A percentile compares a stretch with the other conserved stretches of the same genome.
Evolutionary conservation across 495 filamentous ascomycete genomes (phyloP).

Genomic region (Penicillium psychrofluorescens): DNA sequence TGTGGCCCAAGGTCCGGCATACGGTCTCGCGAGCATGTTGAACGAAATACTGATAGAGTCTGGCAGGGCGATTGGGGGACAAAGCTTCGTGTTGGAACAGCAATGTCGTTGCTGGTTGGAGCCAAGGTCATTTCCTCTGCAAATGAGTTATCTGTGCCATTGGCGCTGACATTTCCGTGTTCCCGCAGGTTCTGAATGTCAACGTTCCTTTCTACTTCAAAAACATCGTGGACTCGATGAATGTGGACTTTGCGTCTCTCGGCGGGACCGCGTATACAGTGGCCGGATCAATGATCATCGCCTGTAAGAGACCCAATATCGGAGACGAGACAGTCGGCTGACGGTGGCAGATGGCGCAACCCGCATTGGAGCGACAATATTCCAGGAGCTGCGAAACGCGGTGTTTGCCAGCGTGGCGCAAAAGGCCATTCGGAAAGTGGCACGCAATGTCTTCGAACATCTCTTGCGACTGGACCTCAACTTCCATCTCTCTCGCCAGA

Average conservation of each 20-base stretch:
- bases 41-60: constrained; percentile 1
- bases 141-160: too few relatives aligned
- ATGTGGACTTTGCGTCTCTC: constrained; percentile 76
- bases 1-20: constrained; percentile 79
- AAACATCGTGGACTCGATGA: constrained; percentile 93
- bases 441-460: constrained; percentile 87
- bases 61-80: constrained; percentile 65
- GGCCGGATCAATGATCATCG: constrained; percentile 86
- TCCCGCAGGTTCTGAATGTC: constrained; percentile 72
- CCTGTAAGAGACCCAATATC: constrained; percentile 44
- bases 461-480: constrained; percentile 80
- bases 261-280: constrained; percentile 84
- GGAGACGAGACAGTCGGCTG: not conserved
- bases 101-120: constrained; percentile 74
- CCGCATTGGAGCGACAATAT: constrained; percentile 76
- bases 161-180: constrained; percentile 7
- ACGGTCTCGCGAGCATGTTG: not conserved
- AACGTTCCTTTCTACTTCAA: constrained; percentile 99
- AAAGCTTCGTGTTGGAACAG: constrained; percentile 73
- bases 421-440: constrained; percentile 88
- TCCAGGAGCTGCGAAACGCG: constrained; percentile 89
- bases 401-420: constrained; percentile 96
- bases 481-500: constrained; percentile 91
- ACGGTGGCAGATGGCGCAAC: constrained; percentile 64
- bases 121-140: constrained; percentile 55